Conservation (phyloP, 257 asterid species). For the Solanum stenotomum region DNA sequence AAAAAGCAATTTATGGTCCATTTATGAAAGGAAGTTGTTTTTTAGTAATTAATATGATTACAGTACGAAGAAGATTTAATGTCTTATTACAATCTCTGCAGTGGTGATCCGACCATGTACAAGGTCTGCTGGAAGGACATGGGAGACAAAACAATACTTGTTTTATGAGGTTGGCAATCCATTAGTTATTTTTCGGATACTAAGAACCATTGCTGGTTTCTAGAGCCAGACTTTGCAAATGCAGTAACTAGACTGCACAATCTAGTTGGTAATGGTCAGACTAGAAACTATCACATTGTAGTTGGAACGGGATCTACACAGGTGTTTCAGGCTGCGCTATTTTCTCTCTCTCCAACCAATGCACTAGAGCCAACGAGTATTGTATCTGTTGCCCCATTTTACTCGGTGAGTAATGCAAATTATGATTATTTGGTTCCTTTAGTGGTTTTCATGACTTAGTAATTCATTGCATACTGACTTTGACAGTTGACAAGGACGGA, state of each 20-base stretch:
- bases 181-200: slow-evolving; percentile 73
- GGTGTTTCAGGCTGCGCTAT: slow-evolving; percentile 43
- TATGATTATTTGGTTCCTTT: not conserved
- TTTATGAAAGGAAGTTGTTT: not conserved
- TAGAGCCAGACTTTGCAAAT: slow-evolving; percentile 44
- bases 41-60: not conserved
- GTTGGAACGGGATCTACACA: too few relatives aligned
- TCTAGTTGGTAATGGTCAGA: slow-evolving; percentile 63
- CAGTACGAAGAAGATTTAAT: not conserved
- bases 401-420: slow-evolving; percentile 47
- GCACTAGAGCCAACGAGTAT: slow-evolving; percentile 56
- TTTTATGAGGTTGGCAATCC: slow-evolving; percentile 79
- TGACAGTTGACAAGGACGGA: not conserved
- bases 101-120: slow-evolving; percentile 47
- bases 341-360: slow-evolving; percentile 53
- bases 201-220: slow-evolving; percentile 58
- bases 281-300: slow-evolving; percentile 12
- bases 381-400: slow-evolving; percentile 5
- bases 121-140: slow-evolving; percentile 60
- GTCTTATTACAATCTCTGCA: slow-evolving; percentile 2
- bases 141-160: slow-evolving; percentile 58
- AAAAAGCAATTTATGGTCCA: not conserved
- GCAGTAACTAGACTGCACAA: slow-evolving; percentile 57
- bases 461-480: not conserved
- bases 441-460: too few relatives aligned